These are phyloP conservation scores for Monosporascus sp. DNA, from an alignment of 2,329 filamentous ascomycete genomes.

Conservation along the genomic window DNA sequence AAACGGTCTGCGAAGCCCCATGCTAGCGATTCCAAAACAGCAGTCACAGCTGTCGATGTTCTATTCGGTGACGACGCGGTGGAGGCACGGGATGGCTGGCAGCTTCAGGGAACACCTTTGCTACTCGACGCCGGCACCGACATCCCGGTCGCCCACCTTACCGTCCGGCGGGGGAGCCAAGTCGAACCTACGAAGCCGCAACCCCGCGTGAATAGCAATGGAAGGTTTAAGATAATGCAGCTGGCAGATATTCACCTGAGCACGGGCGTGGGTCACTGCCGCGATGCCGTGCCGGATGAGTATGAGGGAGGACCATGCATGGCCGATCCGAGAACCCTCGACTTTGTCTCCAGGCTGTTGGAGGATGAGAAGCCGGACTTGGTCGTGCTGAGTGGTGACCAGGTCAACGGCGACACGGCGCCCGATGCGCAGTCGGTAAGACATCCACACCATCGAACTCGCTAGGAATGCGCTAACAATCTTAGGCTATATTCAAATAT, in stretches of 20 bases:
- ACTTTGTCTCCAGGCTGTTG: conserved; percentile 77
- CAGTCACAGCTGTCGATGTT: conserved; percentile 77
- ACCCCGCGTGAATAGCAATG: conserved; percentile 77
- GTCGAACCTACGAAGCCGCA: conserved; percentile 61
- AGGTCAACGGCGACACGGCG: conserved; percentile 89
- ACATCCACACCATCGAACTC: conserved; percentile 2
- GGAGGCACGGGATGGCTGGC: conserved; percentile 83
- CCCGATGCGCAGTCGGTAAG: conserved; percentile 81
- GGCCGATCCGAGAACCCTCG: conserved; percentile 83
- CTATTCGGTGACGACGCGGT: conserved; percentile 88
- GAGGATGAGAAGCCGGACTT: conserved; percentile 93
- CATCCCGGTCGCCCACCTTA: conserved; percentile 67
- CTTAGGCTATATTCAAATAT: conserved; percentile 84
- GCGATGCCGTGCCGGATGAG: conserved; percentile 74
- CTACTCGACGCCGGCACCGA: conserved; percentile 60
- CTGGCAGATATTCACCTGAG: conserved; percentile 90
- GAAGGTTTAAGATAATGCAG: conserved; percentile 96
- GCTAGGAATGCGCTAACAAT: conserved; percentile 11
- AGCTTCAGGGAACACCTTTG: conserved; percentile 67
- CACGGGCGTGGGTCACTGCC: conserved; percentile 79
- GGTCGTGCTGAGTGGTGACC: conserved; percentile 86
- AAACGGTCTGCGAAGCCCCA: conserved; percentile 66
- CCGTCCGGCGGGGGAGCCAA: conserved; percentile 66
- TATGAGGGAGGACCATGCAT: conserved; percentile 75
- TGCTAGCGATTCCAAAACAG: conserved; percentile 67